phyloP scores from a whole-genome alignment of 495 filamentous ascomycete species.

The Tuber melanosporum region DNA sequence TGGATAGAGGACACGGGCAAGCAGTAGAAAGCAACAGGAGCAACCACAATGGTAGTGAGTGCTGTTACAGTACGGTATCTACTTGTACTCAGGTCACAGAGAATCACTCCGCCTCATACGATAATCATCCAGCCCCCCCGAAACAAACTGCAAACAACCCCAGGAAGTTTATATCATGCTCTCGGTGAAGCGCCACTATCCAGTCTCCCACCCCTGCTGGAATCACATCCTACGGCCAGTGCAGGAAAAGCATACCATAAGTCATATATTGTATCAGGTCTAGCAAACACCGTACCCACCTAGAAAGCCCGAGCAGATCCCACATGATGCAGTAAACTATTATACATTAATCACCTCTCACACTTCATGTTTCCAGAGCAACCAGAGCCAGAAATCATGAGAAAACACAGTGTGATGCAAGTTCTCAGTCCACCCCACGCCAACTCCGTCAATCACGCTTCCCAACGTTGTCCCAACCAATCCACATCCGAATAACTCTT shows the following conservation, averaged over 20 bases:
- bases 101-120: not conserved
- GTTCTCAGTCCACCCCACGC: not conserved
- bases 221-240: not conserved
- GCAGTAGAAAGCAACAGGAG: too few species aligned
- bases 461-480: slow-evolving; percentile 59
- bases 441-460: slow-evolving; percentile 20
- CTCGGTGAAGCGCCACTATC: not conserved
- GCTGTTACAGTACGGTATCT: too few species aligned
- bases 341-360: not conserved
- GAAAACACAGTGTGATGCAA: not conserved
- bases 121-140: too few species aligned
- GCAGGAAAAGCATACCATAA: not conserved
- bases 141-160: not conserved
- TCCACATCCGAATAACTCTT: slow-evolving; percentile 57
- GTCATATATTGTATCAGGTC: not conserved
- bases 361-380: not conserved
- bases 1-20: not conserved
- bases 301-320: not conserved
- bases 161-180: not conserved
- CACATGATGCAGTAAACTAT: not conserved
- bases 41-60: too few species aligned
- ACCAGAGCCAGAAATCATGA: not conserved
- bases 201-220: too few species aligned
- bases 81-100: too few species aligned
- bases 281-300: not conserved